Percentiles rank a stretch among this genome's conserved stretches.
Conservation (phyloP, 2,329 filamentous ascomycete species). For the Ilyonectria robusta region DNA sequence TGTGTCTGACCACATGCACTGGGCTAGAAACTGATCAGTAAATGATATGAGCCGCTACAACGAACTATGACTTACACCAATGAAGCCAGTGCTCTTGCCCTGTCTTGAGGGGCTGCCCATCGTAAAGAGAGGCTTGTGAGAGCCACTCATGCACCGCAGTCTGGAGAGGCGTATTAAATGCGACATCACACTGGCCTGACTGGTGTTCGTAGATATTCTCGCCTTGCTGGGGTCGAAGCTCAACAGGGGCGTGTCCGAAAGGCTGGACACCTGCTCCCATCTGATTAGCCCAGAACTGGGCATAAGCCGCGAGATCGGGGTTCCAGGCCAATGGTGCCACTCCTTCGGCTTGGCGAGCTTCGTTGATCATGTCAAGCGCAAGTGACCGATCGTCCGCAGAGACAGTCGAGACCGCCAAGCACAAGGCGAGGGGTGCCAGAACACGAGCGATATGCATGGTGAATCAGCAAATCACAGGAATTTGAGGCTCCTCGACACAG, state of each 20-base stretch:
- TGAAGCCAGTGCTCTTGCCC: slow-evolving; percentile 55
- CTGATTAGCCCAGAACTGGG: slow-evolving; percentile 53
- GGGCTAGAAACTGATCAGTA: slow-evolving; percentile 46
- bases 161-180: slow-evolving; percentile 50
- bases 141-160: slow-evolving; percentile 52
- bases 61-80: slow-evolving; percentile 49
- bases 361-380: slow-evolving; percentile 51
- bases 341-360: slow-evolving; percentile 48
- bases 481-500: not conserved
- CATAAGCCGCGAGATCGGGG: slow-evolving; percentile 49
- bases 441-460: slow-evolving; percentile 25
- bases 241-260: slow-evolving; percentile 51
- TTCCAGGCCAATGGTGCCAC: slow-evolving; percentile 50
- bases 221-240: slow-evolving; percentile 52
- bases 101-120: slow-evolving; percentile 49
- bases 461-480: not conserved
- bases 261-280: slow-evolving; percentile 49
- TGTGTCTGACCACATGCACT: slow-evolving; percentile 54
- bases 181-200: slow-evolving; percentile 48
- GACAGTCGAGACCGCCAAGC: slow-evolving; percentile 27
- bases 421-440: slow-evolving; percentile 31
- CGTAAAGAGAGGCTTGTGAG: slow-evolving; percentile 48
- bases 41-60: not conserved
- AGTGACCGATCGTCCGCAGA: slow-evolving; percentile 42
- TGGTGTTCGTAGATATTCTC: slow-evolving; percentile 53